Evolutionary conservation across 345 rosid genomes (phyloP).

Genomic region (Brassica incana): DNA sequence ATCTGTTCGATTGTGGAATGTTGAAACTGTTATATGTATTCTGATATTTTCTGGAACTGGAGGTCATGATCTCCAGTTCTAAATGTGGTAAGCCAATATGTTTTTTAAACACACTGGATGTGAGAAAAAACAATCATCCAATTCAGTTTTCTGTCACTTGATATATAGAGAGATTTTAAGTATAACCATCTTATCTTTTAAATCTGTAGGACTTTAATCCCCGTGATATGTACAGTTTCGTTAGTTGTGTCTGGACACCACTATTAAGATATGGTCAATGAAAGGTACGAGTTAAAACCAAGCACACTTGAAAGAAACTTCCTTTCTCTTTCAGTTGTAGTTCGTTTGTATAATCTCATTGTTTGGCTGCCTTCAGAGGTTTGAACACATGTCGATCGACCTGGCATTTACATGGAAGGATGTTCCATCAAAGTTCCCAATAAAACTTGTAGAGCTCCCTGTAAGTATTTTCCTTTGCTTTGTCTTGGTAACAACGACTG

Average conservation of each 20-base stretch:
- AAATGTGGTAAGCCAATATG: conserved; percentile 68
- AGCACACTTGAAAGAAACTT: no score
- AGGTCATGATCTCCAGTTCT: conserved; percentile 85
- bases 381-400: no score
- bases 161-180: not conserved
- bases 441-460: conserved; percentile 72
- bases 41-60: conserved; percentile 98
- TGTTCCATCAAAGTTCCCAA: no score
- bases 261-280: no score
- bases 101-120: not conserved
- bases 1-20: conserved; percentile 93
- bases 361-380: no score
- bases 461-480: conserved; percentile 47
- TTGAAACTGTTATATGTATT: conserved; percentile 92
- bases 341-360: no score
- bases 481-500: conserved; percentile 68
- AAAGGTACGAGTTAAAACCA: no score
- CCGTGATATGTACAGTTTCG: no score
- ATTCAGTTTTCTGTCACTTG: not conserved
- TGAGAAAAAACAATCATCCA: not conserved
- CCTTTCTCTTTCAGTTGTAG: no score
- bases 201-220: no score
- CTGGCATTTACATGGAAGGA: no score
- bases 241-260: no score
- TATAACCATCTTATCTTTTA: conserved; percentile 6